Conservation (phyloP, 768 basidiomycete species). For the Jaapia argillacea region DNA sequence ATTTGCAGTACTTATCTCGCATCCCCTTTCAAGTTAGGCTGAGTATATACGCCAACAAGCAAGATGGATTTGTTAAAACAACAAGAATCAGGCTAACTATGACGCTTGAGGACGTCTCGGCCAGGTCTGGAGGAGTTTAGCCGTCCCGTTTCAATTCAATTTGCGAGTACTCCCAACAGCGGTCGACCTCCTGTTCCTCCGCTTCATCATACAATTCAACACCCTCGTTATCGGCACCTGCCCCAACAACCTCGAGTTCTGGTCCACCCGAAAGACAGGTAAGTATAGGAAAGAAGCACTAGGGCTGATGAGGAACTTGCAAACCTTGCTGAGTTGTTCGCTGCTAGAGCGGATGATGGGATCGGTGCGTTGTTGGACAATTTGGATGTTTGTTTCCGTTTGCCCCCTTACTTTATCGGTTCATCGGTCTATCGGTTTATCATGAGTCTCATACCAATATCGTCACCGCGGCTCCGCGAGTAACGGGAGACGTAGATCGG, state of each 20-base stretch:
- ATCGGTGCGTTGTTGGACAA: conserved; percentile 94
- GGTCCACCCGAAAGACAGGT: conserved; percentile 18
- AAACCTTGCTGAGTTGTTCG: conserved; percentile 73
- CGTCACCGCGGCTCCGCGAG: too few species aligned
- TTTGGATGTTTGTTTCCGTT: conserved; percentile 57
- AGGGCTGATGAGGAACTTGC: conserved; percentile 59
- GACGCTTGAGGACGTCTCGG: conserved; percentile 48
- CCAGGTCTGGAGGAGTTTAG: conserved; percentile 70
- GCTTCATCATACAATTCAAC: conserved; percentile 29
- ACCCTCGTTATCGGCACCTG: conserved; percentile 28
- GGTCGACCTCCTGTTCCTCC: too few species aligned
- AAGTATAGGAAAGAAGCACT: conserved; percentile 16
- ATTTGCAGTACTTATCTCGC: too few species aligned
- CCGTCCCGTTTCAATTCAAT: neutral
- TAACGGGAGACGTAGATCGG: conserved; percentile 35
- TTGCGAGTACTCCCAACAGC: conserved; percentile 2
- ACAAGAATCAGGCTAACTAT: conserved; percentile 32
- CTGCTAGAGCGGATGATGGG: conserved; percentile 79
- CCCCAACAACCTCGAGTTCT: conserved; percentile 27
- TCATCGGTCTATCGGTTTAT: conserved; percentile 1
- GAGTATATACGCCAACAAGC: conserved; percentile 44
- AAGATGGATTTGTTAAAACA: conserved; percentile 68
- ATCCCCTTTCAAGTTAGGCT: too few species aligned
- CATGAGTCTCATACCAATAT: too few species aligned
- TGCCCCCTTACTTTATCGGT: conserved; percentile 11